Evolutionary conservation across 306 rosid genomes (phyloP).

Genomic region (Psophocarpus tetragonolobus): DNA sequence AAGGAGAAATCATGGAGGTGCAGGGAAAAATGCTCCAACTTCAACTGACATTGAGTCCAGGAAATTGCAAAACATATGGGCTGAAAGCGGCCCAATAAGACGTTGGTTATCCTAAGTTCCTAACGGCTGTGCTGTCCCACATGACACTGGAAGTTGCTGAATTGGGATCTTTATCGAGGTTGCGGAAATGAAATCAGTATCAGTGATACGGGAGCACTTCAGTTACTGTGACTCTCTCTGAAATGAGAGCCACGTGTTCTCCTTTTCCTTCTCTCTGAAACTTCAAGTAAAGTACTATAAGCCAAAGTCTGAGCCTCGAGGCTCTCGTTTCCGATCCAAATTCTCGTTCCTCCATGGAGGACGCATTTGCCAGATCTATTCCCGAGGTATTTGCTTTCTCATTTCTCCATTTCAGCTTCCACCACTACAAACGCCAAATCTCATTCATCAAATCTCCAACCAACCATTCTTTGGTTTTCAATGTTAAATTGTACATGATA

Average conservation of each 20-base stretch:
- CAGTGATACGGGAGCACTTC: neutral
- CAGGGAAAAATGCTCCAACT: neutral
- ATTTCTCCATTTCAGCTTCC: neutral
- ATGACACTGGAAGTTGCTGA: neutral
- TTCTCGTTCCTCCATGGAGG: conserved; percentile 61
- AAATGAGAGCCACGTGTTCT: conserved; percentile 27
- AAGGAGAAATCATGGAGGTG: no score
- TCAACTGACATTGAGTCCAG: neutral
- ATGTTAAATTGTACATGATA: neutral
- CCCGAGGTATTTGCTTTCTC: conserved; percentile 55
- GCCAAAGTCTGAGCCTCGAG: neutral
- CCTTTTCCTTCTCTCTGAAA: neutral
- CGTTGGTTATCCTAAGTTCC: conserved; percentile 24
- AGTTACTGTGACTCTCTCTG: conserved; percentile 18
- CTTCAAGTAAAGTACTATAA: conserved; percentile 18
- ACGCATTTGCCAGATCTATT: conserved; percentile 91
- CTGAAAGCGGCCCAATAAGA: conserved; percentile 23
- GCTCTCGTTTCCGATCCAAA: conserved; percentile 42
- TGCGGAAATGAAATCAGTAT: neutral
- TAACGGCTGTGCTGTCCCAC: conserved; percentile 29
- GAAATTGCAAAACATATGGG: conserved; percentile 4
- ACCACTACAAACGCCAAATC: neutral
- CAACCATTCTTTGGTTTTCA: neutral
- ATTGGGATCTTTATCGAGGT: neutral
- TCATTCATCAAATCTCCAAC: conserved; percentile 26